phyloP scores from a whole-genome alignment of 2,329 filamentous ascomycete species.

The Plenodomus lindquistii region DNA sequence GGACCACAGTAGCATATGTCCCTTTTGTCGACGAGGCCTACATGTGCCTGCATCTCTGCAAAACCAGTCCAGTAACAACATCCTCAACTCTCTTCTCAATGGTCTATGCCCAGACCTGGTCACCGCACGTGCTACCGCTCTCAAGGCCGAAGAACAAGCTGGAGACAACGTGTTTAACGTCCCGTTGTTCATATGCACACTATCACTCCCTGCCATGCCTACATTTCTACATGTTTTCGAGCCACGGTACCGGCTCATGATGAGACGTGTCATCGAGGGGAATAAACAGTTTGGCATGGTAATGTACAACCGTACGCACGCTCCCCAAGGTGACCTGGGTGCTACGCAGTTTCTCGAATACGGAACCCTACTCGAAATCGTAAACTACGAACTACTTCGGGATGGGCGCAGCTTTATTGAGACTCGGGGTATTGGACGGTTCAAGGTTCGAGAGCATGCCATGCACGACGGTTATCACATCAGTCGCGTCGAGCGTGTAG shows the following conservation, averaged over 20 bases:
- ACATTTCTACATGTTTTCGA: constrained; percentile 92
- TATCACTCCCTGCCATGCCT: constrained; percentile 79
- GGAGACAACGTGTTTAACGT: constrained; percentile 62
- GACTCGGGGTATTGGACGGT: constrained; percentile 75
- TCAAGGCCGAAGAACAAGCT: constrained; percentile 61
- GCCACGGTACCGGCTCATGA: constrained; percentile 88
- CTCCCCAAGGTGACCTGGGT: constrained; percentile 58
- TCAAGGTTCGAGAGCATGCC: constrained; percentile 68
- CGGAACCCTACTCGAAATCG: constrained; percentile 77
- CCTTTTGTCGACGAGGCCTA: constrained; percentile 73
- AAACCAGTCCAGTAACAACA: constrained; percentile 62
- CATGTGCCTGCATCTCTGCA: constrained; percentile 56
- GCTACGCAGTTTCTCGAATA: constrained; percentile 67
- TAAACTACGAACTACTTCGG: constrained; percentile 71
- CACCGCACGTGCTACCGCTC: constrained; percentile 59
- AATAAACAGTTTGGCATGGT: constrained; percentile 85
- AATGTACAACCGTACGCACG: constrained; percentile 63
- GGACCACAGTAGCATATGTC: constrained; percentile 78
- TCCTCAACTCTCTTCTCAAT: constrained; percentile 65
- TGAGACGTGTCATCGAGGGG: constrained; percentile 73
- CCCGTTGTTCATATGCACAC: constrained; percentile 75
- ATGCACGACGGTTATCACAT: constrained; percentile 77
- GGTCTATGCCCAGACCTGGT: constrained; percentile 70
- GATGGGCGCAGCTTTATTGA: constrained; percentile 84
- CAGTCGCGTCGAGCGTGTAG: constrained; percentile 74